phyloP scores from a whole-genome alignment of 2,329 filamentous ascomycete genomes.

The Dactylonectria estremocensis region DNA sequence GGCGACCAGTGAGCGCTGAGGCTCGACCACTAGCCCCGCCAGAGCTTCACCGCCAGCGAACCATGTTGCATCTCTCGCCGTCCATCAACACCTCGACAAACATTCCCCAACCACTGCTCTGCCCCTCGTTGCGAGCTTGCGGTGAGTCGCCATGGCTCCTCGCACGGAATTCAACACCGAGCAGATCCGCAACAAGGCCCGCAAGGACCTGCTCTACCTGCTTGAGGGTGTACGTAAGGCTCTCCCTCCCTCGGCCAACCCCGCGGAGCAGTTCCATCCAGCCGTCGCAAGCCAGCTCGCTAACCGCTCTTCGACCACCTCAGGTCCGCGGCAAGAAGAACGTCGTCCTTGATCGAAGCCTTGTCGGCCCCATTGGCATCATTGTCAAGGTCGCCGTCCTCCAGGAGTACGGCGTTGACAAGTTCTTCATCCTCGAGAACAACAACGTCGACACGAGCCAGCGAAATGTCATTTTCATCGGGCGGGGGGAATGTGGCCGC shows the following conservation, averaged over 20 bases:
- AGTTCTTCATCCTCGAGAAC: conserved; percentile 97
- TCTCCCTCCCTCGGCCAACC: conserved; percentile 45
- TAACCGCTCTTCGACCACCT: conserved; percentile 27
- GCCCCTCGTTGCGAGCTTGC: conserved; percentile 35
- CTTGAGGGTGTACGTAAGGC: conserved; percentile 89
- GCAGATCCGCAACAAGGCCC: conserved; percentile 84
- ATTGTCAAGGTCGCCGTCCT: conserved; percentile 96
- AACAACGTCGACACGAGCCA: conserved; percentile 95
- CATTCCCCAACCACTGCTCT: conserved; percentile 31
- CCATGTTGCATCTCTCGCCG: conserved; percentile 8
- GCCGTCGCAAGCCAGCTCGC: conserved; percentile 34
- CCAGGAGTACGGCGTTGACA: conserved; percentile 97
- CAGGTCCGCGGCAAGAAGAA: conserved; percentile 99
- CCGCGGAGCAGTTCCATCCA: conserved; percentile 32
- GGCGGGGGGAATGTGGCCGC: conserved; percentile 88
- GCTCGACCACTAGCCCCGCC: conserved; percentile 25
- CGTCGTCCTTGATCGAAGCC: conserved; percentile 89
- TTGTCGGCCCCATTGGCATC: conserved; percentile 90
- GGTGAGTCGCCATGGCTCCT: conserved; percentile 77
- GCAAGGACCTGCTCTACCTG: conserved; percentile 90
- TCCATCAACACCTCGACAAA: conserved; percentile 21
- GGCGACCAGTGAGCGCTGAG: conserved; percentile 13
- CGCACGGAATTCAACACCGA: conserved; percentile 80
- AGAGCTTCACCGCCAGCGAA: conserved; percentile 37
- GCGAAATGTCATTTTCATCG: conserved; percentile 94